Percentiles rank a stretch among this genome's conserved stretches.
phyloP scores from a whole-genome alignment of 345 rosid species.

The Melaleuca alternifolia region DNA sequence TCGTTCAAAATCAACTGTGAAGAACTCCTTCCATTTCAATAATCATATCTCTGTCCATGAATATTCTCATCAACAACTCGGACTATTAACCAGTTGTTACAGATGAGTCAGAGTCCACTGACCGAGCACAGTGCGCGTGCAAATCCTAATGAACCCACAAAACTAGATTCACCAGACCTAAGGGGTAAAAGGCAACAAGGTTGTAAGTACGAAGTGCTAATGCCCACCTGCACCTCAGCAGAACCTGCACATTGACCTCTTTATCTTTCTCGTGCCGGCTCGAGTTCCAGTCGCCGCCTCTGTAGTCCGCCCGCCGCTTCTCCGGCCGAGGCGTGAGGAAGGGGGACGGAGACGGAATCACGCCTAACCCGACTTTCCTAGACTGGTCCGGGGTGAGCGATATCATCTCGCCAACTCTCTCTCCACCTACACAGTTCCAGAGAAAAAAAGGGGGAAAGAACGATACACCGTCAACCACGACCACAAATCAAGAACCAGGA shows the following conservation, averaged over 20 bases:
- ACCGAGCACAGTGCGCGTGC: not conserved
- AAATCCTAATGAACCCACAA: not conserved
- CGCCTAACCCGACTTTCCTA: slow-evolving; percentile 53
- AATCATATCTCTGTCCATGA: not conserved
- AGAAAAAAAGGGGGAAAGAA: not conserved
- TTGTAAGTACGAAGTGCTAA: not conserved
- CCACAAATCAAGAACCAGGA: not conserved
- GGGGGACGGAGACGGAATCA: slow-evolving; percentile 69
- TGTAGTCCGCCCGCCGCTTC: slow-evolving; percentile 55
- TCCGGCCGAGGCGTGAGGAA: slow-evolving; percentile 85
- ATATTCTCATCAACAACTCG: not conserved
- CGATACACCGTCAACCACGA: not conserved
- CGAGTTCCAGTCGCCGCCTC: slow-evolving; percentile 33
- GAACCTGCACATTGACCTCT: slow-evolving; percentile 85
- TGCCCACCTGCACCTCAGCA: slow-evolving; percentile 63
- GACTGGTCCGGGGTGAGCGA: slow-evolving; percentile 63
- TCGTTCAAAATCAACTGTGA: not conserved
- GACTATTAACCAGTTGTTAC: not conserved
- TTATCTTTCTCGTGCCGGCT: slow-evolving; percentile 63
- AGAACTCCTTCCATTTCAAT: not conserved
- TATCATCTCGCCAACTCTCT: slow-evolving; percentile 13
- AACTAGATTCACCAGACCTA: not conserved
- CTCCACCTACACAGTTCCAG: not conserved
- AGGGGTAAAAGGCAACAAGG: not conserved
- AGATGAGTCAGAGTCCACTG: not conserved